Conservation (phyloP, 768 basidiomycete genomes). For the Tricholoma saponaceum region DNA sequence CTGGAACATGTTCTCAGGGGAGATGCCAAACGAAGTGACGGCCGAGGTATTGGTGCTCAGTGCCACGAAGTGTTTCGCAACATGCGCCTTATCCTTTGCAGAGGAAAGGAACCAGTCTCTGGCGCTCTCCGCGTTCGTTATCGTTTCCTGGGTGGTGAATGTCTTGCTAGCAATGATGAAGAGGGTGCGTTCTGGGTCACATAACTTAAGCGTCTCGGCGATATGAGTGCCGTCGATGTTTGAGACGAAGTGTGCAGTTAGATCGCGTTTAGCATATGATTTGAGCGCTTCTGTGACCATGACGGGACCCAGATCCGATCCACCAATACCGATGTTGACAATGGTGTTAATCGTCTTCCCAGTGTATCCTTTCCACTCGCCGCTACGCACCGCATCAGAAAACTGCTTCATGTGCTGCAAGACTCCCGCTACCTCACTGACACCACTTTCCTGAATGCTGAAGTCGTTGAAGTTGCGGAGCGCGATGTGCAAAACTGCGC, state of each 20-base stretch:
- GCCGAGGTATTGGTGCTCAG: constrained; percentile 95
- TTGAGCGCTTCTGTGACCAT: constrained; percentile 99
- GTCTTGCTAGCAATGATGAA: constrained; percentile 99
- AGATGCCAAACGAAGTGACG: constrained; percentile 91
- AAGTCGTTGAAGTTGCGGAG: constrained; percentile 78
- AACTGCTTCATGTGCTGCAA: constrained; percentile 91
- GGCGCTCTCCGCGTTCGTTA: constrained; percentile 95
- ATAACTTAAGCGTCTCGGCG: constrained; percentile 76
- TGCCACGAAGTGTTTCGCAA: constrained; percentile 98
- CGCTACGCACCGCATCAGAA: constrained; percentile 77
- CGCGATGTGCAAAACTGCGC: constrained; percentile 93
- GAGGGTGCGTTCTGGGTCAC: constrained; percentile 88
- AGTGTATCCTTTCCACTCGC: constrained; percentile 95
- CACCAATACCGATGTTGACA: constrained; percentile 99
- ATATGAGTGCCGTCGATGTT: constrained; percentile 99
- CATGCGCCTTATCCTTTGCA: constrained; percentile 85
- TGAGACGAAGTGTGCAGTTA: constrained; percentile 86
- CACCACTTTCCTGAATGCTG: constrained; percentile 76
- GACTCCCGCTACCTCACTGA: constrained; percentile 77
- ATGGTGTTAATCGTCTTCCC: constrained; percentile 92
- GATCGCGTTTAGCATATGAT: constrained; percentile 84
- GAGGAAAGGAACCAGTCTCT: constrained; percentile 87
- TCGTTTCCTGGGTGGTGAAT: constrained; percentile 99
- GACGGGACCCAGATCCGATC: constrained; percentile 95
- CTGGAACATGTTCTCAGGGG: constrained; percentile 93